Conservation (phyloP, 192 early-diverging fungal genomes). For the Coemansia sp. region DNA sequence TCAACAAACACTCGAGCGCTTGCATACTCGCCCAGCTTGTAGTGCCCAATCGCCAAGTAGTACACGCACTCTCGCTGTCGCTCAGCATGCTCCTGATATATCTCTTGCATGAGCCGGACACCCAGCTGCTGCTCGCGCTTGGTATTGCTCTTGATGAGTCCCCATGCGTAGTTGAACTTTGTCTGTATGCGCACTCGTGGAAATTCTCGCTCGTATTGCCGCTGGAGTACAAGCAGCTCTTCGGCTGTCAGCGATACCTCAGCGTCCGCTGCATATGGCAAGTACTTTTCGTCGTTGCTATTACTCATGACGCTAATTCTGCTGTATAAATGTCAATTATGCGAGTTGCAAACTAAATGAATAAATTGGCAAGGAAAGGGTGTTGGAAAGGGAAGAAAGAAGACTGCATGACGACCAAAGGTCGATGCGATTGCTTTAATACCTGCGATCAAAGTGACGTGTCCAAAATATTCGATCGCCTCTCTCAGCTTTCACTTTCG, state of each 20-base stretch:
- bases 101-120: conserved; percentile 77
- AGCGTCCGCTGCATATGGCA: conserved; percentile 51
- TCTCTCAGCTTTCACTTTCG: not conserved
- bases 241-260: conserved; percentile 38
- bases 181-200: conserved; percentile 77
- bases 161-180: conserved; percentile 98
- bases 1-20: conserved; percentile 82
- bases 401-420: not conserved
- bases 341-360: not conserved
- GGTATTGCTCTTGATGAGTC: conserved; percentile 71
- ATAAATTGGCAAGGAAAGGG: not conserved
- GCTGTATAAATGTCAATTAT: conserved; percentile 3
- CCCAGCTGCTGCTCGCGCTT: conserved; percentile 74
- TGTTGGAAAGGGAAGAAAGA: not conserved
- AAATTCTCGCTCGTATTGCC: conserved; percentile 71
- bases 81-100: conserved; percentile 79
- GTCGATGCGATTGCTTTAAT: not conserved
- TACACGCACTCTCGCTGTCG: conserved; percentile 93
- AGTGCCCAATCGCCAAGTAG: conserved; percentile 90
- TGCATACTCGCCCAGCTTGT: conserved; percentile 85
- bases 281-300: conserved; percentile 22
- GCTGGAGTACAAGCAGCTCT: conserved; percentile 61
- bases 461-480: not conserved
- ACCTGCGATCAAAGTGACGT: not conserved
- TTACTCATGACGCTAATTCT: not conserved